Percentiles rank a stretch among this genome's conserved stretches.
Evolutionary conservation across 2,329 filamentous ascomycete species (phyloP).

Genomic region (Alternaria brassicicola): DNA sequence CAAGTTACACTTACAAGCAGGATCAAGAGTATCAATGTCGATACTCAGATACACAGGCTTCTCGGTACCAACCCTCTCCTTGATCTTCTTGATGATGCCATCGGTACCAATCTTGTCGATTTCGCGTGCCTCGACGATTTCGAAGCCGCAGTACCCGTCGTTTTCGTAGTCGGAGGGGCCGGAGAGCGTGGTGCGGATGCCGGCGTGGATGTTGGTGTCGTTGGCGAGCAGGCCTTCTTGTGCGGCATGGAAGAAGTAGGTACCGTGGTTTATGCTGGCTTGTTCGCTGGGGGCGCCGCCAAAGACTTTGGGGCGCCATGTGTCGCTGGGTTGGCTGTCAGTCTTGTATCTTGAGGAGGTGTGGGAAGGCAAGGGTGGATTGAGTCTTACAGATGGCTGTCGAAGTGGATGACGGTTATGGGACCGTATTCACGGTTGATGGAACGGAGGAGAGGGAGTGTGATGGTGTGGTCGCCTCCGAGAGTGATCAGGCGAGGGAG

Average conservation of each 20-base stretch:
- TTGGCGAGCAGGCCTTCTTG: conserved; percentile 79
- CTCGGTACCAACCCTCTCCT: conserved; percentile 73
- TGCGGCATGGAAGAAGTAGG: conserved; percentile 84
- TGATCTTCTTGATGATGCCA: conserved; percentile 80
- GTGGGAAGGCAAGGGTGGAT: no score
- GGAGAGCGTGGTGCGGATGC: conserved; percentile 81
- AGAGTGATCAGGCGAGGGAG: conserved; percentile 82
- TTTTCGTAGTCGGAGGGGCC: conserved; percentile 83
- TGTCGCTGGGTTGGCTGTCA: conserved; percentile 47
- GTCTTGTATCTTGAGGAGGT: no score
- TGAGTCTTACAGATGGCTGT: conserved; percentile 60
- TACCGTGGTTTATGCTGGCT: conserved; percentile 83
- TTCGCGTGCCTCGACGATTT: conserved; percentile 77
- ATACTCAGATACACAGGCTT: conserved; percentile 82
- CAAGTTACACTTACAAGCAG: conserved; percentile 64
- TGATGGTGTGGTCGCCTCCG: conserved; percentile 67
- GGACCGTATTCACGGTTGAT: conserved; percentile 71
- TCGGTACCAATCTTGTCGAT: conserved; percentile 71
- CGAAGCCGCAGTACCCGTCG: conserved; percentile 82
- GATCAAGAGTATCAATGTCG: conserved; percentile 88
- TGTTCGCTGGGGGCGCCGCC: conserved; percentile 78
- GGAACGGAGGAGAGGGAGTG: conserved; percentile 60
- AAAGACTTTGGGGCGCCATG: conserved; percentile 84
- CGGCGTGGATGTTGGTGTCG: conserved; percentile 85
- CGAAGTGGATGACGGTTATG: conserved; percentile 68